Conservation (phyloP, 768 basidiomycete genomes). For the Lentinula guzmanii region DNA sequence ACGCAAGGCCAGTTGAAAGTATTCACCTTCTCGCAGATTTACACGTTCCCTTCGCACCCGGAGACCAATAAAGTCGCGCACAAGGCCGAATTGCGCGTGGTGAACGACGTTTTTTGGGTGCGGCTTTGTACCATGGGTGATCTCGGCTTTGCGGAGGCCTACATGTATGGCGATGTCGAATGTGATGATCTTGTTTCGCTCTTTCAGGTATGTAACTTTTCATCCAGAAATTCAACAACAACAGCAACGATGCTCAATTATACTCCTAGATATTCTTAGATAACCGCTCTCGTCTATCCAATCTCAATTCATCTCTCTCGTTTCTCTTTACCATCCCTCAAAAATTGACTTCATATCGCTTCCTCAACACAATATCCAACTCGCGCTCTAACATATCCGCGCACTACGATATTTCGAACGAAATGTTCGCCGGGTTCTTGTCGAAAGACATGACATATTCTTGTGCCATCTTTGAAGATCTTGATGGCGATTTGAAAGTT, state of each 20-base stretch:
- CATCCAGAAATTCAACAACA: background rate
- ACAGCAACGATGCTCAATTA: background rate
- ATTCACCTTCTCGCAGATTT: constrained; percentile 36
- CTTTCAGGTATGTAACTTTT: constrained; percentile 43
- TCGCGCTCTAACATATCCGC: constrained; percentile 65
- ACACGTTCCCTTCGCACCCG: constrained; percentile 32
- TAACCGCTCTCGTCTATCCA: constrained; percentile 44
- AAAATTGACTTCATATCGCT: constrained; percentile 50
- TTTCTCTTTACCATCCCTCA: constrained; percentile 49
- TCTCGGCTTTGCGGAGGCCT: constrained; percentile 71
- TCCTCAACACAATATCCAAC: constrained; percentile 61
- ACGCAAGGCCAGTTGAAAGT: constrained; percentile 42
- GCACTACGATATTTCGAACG: constrained; percentile 76
- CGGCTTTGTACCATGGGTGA: constrained; percentile 56
- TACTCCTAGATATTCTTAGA: constrained; percentile 52
- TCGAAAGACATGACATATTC: constrained; percentile 76
- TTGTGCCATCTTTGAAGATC: constrained; percentile 60
- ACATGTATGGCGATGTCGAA: constrained; percentile 74
- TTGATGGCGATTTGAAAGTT: constrained; percentile 48
- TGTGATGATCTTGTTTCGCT: constrained; percentile 58
- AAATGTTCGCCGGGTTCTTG: constrained; percentile 63
- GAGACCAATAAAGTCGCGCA: constrained; percentile 13
- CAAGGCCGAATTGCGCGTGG: constrained; percentile 41
- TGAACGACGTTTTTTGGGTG: constrained; percentile 53
- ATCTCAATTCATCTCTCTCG: constrained; percentile 43